Evolutionary conservation across 345 rosid genomes (phyloP).

Genomic region (Lepidium africanum): DNA sequence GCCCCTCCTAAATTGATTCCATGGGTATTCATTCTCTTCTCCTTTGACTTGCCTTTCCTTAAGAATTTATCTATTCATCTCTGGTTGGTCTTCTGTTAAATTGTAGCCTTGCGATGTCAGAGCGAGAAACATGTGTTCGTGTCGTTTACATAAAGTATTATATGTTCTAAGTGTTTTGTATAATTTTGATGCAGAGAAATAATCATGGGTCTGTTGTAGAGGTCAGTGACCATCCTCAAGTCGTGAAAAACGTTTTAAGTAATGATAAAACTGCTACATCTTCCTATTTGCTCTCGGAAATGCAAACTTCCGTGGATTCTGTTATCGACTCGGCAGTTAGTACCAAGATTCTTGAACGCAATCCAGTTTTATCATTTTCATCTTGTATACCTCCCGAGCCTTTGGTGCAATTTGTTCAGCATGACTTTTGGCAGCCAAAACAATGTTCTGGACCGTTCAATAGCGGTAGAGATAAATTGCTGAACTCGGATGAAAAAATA

Average conservation of each 20-base stretch:
- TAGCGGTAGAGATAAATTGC: conserved; percentile 28
- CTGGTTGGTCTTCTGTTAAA: background rate
- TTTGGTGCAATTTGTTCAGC: conserved; percentile 32
- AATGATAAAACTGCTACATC: conserved; percentile 34
- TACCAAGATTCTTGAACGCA: conserved; percentile 30
- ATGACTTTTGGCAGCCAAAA: background rate
- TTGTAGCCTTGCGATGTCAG: too few relatives aligned
- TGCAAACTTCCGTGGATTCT: conserved; percentile 34
- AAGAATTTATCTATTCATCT: background rate
- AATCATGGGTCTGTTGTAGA: conserved; percentile 33
- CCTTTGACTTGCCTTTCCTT: background rate
- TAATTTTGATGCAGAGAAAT: conserved; percentile 41
- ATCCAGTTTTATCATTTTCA: conserved; percentile 21
- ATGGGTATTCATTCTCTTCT: conserved; percentile 43
- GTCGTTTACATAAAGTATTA: background rate
- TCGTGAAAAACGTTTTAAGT: conserved; percentile 35
- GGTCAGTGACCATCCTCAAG: conserved; percentile 39
- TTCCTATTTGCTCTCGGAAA: conserved; percentile 33
- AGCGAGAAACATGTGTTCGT: too few relatives aligned
- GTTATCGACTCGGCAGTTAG: conserved; percentile 32
- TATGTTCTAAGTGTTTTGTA: background rate
- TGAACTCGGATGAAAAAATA: conserved; percentile 20
- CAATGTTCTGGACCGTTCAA: background rate
- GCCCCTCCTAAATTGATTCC: conserved; percentile 54
- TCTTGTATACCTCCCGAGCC: conserved; percentile 31